A percentile compares a stretch with the other conserved stretches of the same genome.
Conservation (phyloP, 2,329 filamentous ascomycete species). For the Raffaelea ambrosiae region DNA sequence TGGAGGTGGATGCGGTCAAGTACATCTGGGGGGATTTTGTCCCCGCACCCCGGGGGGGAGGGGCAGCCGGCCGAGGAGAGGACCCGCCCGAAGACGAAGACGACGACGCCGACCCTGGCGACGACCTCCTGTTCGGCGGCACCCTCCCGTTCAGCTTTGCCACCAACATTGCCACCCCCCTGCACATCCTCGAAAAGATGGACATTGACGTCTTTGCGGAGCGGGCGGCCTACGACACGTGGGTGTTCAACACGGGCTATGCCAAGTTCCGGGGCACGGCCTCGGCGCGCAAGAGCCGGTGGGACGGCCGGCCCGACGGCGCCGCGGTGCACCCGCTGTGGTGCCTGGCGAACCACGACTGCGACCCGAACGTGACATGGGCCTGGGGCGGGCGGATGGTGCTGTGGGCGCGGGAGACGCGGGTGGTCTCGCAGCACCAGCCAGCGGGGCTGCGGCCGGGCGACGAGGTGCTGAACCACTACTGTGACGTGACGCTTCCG, state of each 20-base stretch:
- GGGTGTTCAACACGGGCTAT: slow-evolving; percentile 87
- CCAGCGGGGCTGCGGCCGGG: slow-evolving; percentile 61
- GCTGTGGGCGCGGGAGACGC: slow-evolving; percentile 53
- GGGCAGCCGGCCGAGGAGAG: not conserved
- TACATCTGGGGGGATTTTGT: slow-evolving; percentile 65
- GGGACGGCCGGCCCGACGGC: slow-evolving; percentile 78
- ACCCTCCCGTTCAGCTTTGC: slow-evolving; percentile 72
- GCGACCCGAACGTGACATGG: slow-evolving; percentile 91
- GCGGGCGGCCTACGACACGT: slow-evolving; percentile 56
- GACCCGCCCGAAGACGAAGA: slow-evolving; percentile 30
- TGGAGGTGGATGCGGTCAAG: slow-evolving; percentile 56
- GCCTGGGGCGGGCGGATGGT: slow-evolving; percentile 79
- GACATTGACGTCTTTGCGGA: slow-evolving; percentile 65
- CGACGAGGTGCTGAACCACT: slow-evolving; percentile 87
- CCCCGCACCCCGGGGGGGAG: slow-evolving; percentile 16
- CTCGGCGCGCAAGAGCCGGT: slow-evolving; percentile 68
- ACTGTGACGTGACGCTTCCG: slow-evolving; percentile 74
- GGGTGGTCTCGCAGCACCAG: slow-evolving; percentile 26
- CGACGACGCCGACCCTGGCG: slow-evolving; percentile 32
- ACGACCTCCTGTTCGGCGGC: slow-evolving; percentile 48
- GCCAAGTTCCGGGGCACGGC: slow-evolving; percentile 91
- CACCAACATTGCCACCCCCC: slow-evolving; percentile 63
- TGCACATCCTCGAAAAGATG: slow-evolving; percentile 78
- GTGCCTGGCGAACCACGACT: slow-evolving; percentile 95
- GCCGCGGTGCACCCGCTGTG: slow-evolving; percentile 91